A percentile compares a stretch with the other conserved stretches of the same genome.
phyloP scores from a whole-genome alignment of 2,329 filamentous ascomycete genomes.

The Aureobasidium leucospermi region DNA sequence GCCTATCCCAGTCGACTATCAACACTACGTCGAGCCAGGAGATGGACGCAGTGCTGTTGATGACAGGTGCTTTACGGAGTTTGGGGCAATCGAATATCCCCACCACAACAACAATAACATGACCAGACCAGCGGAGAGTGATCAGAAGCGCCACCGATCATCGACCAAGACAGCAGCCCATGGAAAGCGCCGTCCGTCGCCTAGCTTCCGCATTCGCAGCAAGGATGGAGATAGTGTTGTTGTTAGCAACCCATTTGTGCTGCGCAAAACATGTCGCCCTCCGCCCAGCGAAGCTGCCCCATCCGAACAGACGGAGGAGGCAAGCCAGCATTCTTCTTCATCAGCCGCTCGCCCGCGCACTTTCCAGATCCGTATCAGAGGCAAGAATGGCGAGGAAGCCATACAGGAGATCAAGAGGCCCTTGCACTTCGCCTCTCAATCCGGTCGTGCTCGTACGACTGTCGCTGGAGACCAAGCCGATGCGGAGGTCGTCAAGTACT shows the following conservation, averaged over 20 bases:
- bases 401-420: conserved; percentile 13
- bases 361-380: conserved; percentile 15
- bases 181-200: conserved; percentile 7
- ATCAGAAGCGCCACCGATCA: background rate
- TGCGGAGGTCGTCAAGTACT: background rate
- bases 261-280: conserved; percentile 3
- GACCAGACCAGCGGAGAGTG: background rate
- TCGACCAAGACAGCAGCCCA: background rate
- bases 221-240: conserved; percentile 19
- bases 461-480: conserved; percentile 9
- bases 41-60: conserved; percentile 9
- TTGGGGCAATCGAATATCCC: background rate
- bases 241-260: conserved; percentile 13
- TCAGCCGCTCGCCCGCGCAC: background rate
- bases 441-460: background rate
- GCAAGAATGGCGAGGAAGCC: conserved; percentile 21
- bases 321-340: background rate
- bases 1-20: background rate
- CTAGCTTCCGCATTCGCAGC: conserved; percentile 12
- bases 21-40: conserved; percentile 10
- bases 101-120: background rate
- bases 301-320: background rate
- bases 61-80: conserved; percentile 6
- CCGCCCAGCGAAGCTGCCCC: background rate
- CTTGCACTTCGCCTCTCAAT: conserved; percentile 11